These are phyloP conservation scores for Monilinia vaccinii-corymbosi DNA, from an alignment of 2,329 filamentous ascomycete genomes.

Conservation along the genomic window DNA sequence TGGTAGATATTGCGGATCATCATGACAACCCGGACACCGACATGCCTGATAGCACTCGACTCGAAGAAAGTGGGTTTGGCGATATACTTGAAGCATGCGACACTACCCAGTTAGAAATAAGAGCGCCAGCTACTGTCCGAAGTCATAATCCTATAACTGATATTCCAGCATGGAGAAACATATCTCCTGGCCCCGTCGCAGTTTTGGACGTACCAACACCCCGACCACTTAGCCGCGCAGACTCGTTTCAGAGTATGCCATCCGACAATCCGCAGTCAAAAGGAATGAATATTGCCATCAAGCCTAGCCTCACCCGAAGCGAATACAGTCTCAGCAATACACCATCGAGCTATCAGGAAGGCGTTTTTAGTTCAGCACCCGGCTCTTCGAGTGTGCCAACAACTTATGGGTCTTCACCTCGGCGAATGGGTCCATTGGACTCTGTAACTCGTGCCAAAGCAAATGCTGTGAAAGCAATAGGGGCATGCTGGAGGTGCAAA, in stretches of 20 bases:
- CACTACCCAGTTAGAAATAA: background rate
- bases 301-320: background rate
- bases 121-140: no score
- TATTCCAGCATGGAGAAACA: background rate
- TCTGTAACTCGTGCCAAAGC: constrained; percentile 9
- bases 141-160: background rate
- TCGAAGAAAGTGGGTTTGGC: background rate
- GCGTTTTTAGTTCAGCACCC: constrained; percentile 6
- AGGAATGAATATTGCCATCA: background rate
- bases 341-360: constrained; percentile 5
- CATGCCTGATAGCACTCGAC: background rate
- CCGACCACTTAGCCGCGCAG: background rate
- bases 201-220: background rate
- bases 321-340: background rate
- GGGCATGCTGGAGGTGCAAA: constrained; percentile 16
- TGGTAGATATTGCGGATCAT: background rate
- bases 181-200: background rate
- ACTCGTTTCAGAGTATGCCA: background rate
- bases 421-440: constrained; percentile 7
- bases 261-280: background rate
- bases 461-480: constrained; percentile 14
- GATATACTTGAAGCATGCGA: background rate
- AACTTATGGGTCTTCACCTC: constrained; percentile 1
- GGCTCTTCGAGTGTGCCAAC: background rate
- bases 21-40: background rate